Conservation (phyloP, 2,329 filamentous ascomycete genomes). For the Hypoxylon sp. region DNA sequence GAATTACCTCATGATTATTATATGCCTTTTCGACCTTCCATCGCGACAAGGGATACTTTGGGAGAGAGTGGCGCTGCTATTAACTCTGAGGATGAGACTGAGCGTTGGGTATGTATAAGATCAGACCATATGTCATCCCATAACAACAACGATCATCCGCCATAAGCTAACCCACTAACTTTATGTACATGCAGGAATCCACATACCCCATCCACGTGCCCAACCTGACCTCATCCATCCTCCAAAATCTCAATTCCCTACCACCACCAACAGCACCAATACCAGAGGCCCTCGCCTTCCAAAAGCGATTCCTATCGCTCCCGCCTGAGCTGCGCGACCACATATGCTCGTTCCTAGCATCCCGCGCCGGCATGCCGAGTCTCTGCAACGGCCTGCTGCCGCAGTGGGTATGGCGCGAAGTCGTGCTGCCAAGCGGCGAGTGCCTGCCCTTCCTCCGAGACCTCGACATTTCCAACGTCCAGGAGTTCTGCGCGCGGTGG, state of each 20-base stretch:
- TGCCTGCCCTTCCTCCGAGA: conserved; percentile 34
- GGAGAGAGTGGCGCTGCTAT: neutral
- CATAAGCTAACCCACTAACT: neutral
- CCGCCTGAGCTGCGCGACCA: conserved; percentile 27
- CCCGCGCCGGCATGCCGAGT: conserved; percentile 15
- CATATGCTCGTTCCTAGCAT: conserved; percentile 16
- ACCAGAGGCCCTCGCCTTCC: conserved; percentile 7
- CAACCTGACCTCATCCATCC: conserved; percentile 19
- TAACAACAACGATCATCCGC: no score
- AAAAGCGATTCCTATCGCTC: conserved; percentile 19
- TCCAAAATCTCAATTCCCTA: conserved; percentile 19
- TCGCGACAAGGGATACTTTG: neutral
- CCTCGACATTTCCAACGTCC: conserved; percentile 17
- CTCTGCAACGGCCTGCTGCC: conserved; percentile 31
- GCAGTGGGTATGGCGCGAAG: conserved; percentile 33
- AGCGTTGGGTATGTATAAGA: conserved; percentile 22
- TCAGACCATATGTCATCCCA: neutral
- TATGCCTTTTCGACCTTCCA: conserved; percentile 11
- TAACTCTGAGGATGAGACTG: neutral
- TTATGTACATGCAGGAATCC: conserved; percentile 12
- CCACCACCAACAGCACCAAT: neutral
- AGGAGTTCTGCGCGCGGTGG: conserved; percentile 7
- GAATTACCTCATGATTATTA: conserved; percentile 27
- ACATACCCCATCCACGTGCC: conserved; percentile 10
- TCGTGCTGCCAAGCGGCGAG: conserved; percentile 26